Evolutionary conservation across 805 yeast genomes (phyloP).

Genomic region (Wickerhamomyces bisporus): DNA sequence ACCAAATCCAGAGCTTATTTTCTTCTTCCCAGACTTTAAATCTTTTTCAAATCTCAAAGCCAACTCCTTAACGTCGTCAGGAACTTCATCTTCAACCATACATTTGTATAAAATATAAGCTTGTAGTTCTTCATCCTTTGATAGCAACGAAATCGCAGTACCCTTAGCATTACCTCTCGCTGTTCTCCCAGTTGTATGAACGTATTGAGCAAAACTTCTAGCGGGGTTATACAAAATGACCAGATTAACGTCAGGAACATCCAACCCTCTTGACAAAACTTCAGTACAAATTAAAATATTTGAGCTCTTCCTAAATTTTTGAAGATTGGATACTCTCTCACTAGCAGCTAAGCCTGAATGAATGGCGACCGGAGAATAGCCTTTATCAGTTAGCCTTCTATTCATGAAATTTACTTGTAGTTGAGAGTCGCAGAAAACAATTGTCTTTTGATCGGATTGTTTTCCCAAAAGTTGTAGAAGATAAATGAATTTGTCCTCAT

Average conservation of each 20-base stretch:
- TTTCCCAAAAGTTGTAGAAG: slow-evolving; percentile 53
- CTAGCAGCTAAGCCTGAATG: slow-evolving; percentile 92
- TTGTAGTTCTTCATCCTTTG: slow-evolving; percentile 57
- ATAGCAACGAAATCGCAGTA: slow-evolving; percentile 66
- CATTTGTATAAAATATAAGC: slow-evolving; percentile 50
- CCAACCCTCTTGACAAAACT: slow-evolving; percentile 91
- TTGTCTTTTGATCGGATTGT: slow-evolving; percentile 42
- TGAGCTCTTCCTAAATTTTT: slow-evolving; percentile 54
- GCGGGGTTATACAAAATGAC: slow-evolving; percentile 84
- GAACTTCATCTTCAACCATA: slow-evolving; percentile 48
- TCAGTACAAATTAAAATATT: slow-evolving; percentile 84
- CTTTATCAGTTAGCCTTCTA: slow-evolving; percentile 43
- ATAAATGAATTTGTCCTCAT: slow-evolving; percentile 49
- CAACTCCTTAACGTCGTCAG: slow-evolving; percentile 43
- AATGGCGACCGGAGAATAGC: slow-evolving; percentile 59
- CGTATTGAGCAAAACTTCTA: slow-evolving; percentile 88
- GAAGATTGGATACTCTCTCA: slow-evolving; percentile 72
- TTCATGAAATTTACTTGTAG: slow-evolving; percentile 73
- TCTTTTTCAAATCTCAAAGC: slow-evolving; percentile 53
- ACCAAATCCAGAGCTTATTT: slow-evolving; percentile 75
- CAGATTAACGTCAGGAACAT: slow-evolving; percentile 77
- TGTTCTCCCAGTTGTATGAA: slow-evolving; percentile 93
- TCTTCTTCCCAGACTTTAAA: slow-evolving; percentile 61
- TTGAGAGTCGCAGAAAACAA: slow-evolving; percentile 87
- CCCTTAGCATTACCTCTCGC: slow-evolving; percentile 83